These are phyloP conservation scores for Stromatinia cepivora DNA, from an alignment of 2,329 filamentous ascomycete species.

Conservation along the genomic window DNA sequence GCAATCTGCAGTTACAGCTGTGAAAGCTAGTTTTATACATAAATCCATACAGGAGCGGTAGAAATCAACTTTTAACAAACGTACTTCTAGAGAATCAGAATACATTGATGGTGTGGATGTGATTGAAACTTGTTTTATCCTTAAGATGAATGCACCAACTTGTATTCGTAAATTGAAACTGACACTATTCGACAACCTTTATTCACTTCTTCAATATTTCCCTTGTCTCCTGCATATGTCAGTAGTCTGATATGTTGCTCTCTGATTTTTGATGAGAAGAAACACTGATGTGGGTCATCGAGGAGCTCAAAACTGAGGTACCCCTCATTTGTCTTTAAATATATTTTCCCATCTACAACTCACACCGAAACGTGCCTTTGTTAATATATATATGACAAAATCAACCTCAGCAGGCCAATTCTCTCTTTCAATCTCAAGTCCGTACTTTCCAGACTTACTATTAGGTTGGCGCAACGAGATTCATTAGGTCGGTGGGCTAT, in stretches of 20 bases:
- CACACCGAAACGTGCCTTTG: background rate
- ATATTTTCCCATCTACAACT: background rate
- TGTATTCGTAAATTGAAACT: background rate
- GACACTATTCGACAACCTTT: background rate
- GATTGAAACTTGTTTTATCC: background rate
- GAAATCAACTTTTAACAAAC: background rate
- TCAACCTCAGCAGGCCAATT: rapidly evolving
- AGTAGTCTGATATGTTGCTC: too few species aligned
- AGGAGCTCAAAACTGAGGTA: too few species aligned
- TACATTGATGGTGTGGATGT: background rate
- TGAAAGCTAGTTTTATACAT: background rate
- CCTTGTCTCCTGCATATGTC: background rate
- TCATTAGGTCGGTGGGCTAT: rapidly evolving
- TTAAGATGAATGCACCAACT: background rate
- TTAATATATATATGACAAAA: background rate
- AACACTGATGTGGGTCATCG: too few species aligned
- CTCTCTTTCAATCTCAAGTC: background rate
- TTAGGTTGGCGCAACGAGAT: background rate
- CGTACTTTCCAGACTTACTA: rapidly evolving
- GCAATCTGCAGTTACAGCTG: too few species aligned
- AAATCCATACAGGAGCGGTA: too few species aligned
- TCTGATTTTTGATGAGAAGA: too few species aligned
- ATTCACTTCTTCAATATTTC: too few species aligned
- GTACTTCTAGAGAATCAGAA: too few species aligned
- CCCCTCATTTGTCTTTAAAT: too few species aligned